Evolutionary conservation across 2,329 filamentous ascomycete species (phyloP).

Genomic region (Macrophomina tecta): DNA sequence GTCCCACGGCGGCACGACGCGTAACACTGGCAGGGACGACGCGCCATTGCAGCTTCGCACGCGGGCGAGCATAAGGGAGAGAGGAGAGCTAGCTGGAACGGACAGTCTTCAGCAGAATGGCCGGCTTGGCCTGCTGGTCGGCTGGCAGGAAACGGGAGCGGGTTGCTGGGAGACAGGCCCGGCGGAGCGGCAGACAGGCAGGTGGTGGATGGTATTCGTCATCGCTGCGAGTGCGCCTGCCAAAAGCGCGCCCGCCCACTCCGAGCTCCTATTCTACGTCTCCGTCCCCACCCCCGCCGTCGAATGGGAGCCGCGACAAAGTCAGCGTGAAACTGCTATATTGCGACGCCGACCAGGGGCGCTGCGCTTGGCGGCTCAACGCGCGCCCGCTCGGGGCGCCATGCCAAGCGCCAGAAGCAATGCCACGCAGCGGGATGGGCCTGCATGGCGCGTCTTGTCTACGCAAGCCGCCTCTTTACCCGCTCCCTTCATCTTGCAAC

Average conservation of each 20-base stretch:
- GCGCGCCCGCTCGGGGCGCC: background rate
- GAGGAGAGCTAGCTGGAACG: conserved; percentile 6
- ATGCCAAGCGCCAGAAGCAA: conserved; percentile 20
- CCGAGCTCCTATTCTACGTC: conserved; percentile 10
- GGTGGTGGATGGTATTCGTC: conserved; percentile 19
- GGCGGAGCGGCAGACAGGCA: conserved; percentile 3
- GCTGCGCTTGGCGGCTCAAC: conserved; percentile 1
- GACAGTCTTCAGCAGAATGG: background rate
- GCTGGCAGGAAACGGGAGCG: background rate
- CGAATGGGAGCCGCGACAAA: conserved; percentile 3
- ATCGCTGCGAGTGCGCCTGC: conserved; percentile 9
- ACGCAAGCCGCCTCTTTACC: conserved; percentile 17
- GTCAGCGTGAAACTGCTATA: conserved; percentile 22
- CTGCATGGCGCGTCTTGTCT: conserved; percentile 22
- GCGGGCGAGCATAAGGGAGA: conserved; percentile 28
- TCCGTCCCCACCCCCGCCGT: conserved; percentile 4
- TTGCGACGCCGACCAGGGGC: conserved; percentile 16
- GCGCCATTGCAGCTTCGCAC: conserved; percentile 24
- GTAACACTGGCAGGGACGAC: conserved; percentile 27
- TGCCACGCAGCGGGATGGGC: conserved; percentile 14
- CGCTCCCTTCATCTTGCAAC: conserved; percentile 5
- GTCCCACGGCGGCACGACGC: conserved; percentile 24
- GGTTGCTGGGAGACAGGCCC: conserved; percentile 3
- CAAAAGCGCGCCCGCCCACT: background rate
- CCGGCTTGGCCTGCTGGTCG: conserved; percentile 16